These are phyloP conservation scores for Didymosphaeria variabile DNA, from an alignment of 2,329 filamentous ascomycete genomes.

Conservation along the genomic window DNA sequence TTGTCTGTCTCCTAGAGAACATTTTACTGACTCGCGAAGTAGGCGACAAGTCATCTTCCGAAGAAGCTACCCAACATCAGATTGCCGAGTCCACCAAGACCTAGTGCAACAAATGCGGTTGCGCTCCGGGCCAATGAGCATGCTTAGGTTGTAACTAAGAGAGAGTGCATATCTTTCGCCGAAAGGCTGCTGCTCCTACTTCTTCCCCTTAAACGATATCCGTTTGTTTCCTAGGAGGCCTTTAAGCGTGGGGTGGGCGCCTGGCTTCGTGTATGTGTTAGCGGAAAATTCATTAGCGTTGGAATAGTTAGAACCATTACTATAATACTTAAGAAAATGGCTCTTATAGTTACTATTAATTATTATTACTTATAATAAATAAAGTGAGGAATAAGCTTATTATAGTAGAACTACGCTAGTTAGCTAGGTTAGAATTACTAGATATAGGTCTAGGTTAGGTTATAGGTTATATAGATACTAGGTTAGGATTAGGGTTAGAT, in stretches of 20 bases:
- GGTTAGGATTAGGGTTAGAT: no score
- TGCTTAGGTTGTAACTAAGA: constrained; percentile 59
- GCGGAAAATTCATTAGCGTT: background rate
- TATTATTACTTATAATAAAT: no score
- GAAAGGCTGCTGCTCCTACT: constrained; percentile 36
- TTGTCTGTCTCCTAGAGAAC: no score
- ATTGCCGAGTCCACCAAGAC: constrained; percentile 53
- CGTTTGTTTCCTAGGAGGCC: background rate
- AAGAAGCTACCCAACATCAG: constrained; percentile 52
- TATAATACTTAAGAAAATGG: no score
- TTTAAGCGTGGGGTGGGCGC: background rate
- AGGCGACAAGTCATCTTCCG: constrained; percentile 35
- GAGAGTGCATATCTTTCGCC: no score
- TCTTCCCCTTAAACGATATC: constrained; percentile 3
- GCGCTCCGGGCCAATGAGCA: constrained; percentile 57
- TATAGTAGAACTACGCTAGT: no score
- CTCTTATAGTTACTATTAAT: no score
- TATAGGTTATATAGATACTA: no score
- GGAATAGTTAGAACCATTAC: background rate
- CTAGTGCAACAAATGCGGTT: constrained; percentile 59
- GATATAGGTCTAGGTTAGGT: no score
- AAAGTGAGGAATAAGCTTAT: no score
- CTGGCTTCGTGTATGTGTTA: constrained; percentile 3
- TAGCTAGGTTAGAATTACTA: no score
- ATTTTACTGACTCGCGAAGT: background rate